These are phyloP conservation scores for Starmerella tilneyi DNA, from an alignment of 805 yeast genomes.

Conservation along the genomic window DNA sequence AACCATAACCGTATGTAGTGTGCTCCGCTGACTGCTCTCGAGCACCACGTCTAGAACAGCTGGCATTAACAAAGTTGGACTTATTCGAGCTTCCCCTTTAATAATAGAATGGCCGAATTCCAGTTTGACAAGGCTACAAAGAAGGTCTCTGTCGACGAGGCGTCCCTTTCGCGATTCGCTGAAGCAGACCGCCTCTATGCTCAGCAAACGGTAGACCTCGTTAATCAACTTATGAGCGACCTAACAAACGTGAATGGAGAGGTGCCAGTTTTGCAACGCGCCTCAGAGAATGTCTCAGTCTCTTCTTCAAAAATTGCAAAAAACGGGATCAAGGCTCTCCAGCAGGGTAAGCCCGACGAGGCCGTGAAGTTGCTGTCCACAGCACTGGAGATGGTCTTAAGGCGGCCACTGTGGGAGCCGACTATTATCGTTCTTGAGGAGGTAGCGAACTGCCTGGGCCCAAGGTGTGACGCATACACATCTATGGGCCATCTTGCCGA, in stretches of 20 bases:
- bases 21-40: too few relatives aligned
- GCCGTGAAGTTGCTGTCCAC: constrained; percentile 32
- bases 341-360: constrained; percentile 28
- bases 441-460: constrained; percentile 28
- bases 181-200: constrained; percentile 15
- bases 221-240: constrained; percentile 30
- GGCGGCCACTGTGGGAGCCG: constrained; percentile 36
- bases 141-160: constrained; percentile 11
- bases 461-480: constrained; percentile 35
- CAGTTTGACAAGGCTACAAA: constrained; percentile 18
- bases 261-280: constrained; percentile 28
- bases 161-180: constrained; percentile 4
- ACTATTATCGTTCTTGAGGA: constrained; percentile 31
- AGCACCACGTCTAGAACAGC: too few relatives aligned
- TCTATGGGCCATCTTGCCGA: constrained; percentile 31
- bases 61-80: too few relatives aligned
- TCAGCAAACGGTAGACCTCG: constrained; percentile 18
- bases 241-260: constrained; percentile 28
- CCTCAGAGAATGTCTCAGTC: constrained; percentile 23
- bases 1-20: too few relatives aligned
- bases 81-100: too few relatives aligned
- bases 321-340: constrained; percentile 28
- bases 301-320: constrained; percentile 32
- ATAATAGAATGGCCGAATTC: constrained; percentile 14
- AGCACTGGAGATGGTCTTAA: constrained; percentile 35